phyloP scores from a whole-genome alignment of 257 asterid genomes.

The Plantago major region DNA sequence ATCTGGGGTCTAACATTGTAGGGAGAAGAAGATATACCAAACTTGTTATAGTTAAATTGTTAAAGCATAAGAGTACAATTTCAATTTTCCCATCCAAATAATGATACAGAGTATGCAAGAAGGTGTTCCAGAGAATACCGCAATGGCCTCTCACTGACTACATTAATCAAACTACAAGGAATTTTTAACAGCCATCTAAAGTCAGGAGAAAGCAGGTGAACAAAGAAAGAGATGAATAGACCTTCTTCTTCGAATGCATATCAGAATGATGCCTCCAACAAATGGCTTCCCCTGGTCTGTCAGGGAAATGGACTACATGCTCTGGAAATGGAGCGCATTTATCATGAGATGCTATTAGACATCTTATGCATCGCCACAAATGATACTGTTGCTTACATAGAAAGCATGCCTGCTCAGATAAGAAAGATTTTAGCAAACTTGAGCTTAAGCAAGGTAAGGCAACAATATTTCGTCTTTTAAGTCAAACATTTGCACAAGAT shows the following conservation, averaged over 20 bases:
- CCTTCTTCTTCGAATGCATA: constrained; percentile 60
- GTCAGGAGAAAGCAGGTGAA: constrained; percentile 20
- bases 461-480: not conserved
- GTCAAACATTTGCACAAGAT: not conserved
- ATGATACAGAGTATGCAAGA: too few relatives aligned
- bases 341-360: constrained; percentile 69
- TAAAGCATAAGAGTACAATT: too few relatives aligned
- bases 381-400: constrained; percentile 63
- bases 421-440: constrained; percentile 19
- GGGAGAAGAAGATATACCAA: too few relatives aligned
- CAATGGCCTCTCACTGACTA: too few relatives aligned
- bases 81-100: too few relatives aligned
- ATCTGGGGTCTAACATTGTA: too few relatives aligned
- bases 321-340: constrained; percentile 82
- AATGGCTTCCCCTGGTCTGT: constrained; percentile 65
- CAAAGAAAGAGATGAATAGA: constrained; percentile 31
- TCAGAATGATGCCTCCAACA: constrained; percentile 85
- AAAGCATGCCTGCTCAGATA: constrained; percentile 63
- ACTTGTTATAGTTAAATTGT: too few relatives aligned
- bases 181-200: constrained; percentile 1
- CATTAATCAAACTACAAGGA: not conserved
- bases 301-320: constrained; percentile 48
- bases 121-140: too few relatives aligned
- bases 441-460: constrained; percentile 14
- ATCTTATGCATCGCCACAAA: constrained; percentile 72